Evolutionary conservation across 78 protist species (phyloP), one percentile per base, ranked within the genome.

Genomic region (Dictyostelium capitatum): DNA sequence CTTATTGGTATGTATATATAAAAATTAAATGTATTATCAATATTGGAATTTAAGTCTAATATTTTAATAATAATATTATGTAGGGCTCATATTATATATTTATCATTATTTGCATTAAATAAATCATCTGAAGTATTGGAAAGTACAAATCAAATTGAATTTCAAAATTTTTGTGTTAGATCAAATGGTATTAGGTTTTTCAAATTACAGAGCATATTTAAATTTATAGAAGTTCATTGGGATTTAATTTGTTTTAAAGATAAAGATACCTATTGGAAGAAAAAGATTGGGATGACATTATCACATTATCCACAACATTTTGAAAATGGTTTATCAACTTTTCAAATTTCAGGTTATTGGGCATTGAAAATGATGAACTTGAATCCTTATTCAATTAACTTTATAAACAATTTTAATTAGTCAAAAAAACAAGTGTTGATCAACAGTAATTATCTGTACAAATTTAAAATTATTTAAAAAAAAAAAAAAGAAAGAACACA

Each of bases 281-380:
- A 87, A 46, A 87, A 81, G 8, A 77, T 87, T 64, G 92, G 92
- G 48, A 87, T 87, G 92, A 87, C 83, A 20, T 41, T 87, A 20
- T 62, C 79, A 5, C 92, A 87, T 46, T 87, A 87, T 37, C 82
- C 67, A 19, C 30, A 19, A 5, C 50, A 77, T 0, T 87, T 87
- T 54, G 65, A 77, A 64, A 87, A 77, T 87, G 92, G 92, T 25
- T 77, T 75, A 43, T 30, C 65, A 43, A 77, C 41, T 6, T 87
- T 87, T 48, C 92, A 87, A 32, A 87, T 75, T n/a, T 75, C 92
- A 30, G 92, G 92, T 0, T 87, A 87, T 62, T 87, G 92, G 92
- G 78, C 83, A 19, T 37, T 87, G 12, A 87, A 87, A 32, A 82
- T 32, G 47, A 73, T 59, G 6, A 46, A 20, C 4, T 50, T 82